Conservation (phyloP, 2,329 filamentous ascomycete species). For the Aureobasidium sp. region DNA sequence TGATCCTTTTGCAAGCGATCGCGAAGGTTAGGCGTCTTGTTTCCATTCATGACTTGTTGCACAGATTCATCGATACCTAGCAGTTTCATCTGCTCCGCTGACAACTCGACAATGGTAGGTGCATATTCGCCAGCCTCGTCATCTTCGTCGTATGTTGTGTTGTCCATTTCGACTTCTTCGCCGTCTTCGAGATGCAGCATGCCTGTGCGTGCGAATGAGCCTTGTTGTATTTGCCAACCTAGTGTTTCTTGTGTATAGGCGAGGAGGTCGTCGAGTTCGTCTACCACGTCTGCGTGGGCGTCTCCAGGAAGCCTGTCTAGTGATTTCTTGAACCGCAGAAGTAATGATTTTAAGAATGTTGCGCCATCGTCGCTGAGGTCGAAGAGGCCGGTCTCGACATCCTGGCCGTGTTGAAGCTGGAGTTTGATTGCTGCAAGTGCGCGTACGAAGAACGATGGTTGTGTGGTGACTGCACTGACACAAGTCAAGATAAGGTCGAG, state of each 20-base stretch:
- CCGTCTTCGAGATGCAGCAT: conserved; percentile 58
- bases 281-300: conserved; percentile 40
- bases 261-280: conserved; percentile 50
- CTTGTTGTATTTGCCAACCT: conserved; percentile 50
- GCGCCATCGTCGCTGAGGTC: conserved; percentile 51
- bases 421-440: conserved; percentile 43
- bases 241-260: conserved; percentile 48
- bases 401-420: conserved; percentile 50
- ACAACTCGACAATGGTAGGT: conserved; percentile 52
- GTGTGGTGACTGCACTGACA: conserved; percentile 42
- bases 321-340: conserved; percentile 46
- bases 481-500: conserved; percentile 53
- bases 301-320: conserved; percentile 43
- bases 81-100: conserved; percentile 35
- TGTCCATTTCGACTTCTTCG: conserved; percentile 54
- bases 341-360: conserved; percentile 45
- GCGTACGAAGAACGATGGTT: conserved; percentile 46
- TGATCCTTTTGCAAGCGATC: conserved; percentile 20
- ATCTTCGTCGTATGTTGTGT: conserved; percentile 45
- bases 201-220: conserved; percentile 46
- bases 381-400: conserved; percentile 56
- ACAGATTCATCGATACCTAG: conserved; percentile 27
- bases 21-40: conserved; percentile 16
- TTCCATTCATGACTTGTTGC: conserved; percentile 14
- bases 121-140: conserved; percentile 61